Percentiles rank a stretch among this genome's conserved stretches.
These are phyloP conservation scores for Waltiozyma sp. DNA, from an alignment of 1,139 yeast species.

Conservation along the genomic window DNA sequence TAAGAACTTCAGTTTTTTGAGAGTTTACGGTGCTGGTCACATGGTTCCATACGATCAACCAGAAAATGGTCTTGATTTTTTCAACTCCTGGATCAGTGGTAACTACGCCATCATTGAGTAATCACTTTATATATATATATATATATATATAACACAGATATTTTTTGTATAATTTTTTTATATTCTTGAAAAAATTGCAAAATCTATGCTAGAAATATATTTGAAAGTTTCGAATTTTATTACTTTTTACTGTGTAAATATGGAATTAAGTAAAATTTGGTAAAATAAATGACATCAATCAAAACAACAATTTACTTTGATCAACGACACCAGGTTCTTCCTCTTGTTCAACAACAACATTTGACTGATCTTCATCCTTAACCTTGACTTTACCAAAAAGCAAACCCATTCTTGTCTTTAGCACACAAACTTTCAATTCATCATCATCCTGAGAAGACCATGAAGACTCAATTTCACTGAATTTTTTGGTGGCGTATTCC, in stretches of 20 bases:
- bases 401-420: conserved; percentile 44
- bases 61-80: conserved; percentile 58
- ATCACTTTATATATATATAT: too few relatives aligned
- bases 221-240: too few relatives aligned
- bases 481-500: conserved; percentile 30
- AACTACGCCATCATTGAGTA: conserved; percentile 24
- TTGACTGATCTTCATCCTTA: neutral
- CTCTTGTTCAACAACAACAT: neutral
- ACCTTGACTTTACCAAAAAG: conserved; percentile 37
- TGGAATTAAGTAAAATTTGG: too few relatives aligned
- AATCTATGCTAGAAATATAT: too few relatives aligned
- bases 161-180: neutral
- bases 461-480: conserved; percentile 32
- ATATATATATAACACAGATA: neutral
- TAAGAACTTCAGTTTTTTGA: conserved; percentile 46
- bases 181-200: too few relatives aligned
- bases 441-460: conserved; percentile 45
- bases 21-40: conserved; percentile 61
- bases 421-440: conserved; percentile 30
- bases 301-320: neutral
- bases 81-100: conserved; percentile 65
- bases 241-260: too few relatives aligned
- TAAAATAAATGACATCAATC: too few relatives aligned
- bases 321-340: neutral
- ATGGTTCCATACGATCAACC: conserved; percentile 84